Percentiles rank a stretch among this genome's conserved stretches.
Evolutionary conservation across 2,329 filamentous ascomycete genomes (phyloP).

Genomic region (Pseudogymnoascus sp.): DNA sequence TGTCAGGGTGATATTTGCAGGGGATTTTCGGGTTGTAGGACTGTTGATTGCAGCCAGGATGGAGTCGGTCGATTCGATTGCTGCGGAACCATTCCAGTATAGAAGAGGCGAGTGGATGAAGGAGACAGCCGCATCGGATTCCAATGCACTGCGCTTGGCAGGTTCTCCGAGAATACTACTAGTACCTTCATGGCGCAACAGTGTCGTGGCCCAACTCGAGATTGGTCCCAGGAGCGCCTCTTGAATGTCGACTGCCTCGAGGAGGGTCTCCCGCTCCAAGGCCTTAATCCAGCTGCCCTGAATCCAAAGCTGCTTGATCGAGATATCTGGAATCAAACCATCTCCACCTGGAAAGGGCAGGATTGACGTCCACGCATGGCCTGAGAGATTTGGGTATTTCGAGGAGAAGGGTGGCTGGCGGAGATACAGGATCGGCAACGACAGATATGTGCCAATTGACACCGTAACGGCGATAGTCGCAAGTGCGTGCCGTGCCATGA

Average conservation of each 20-base stretch:
- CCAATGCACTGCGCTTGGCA: not conserved
- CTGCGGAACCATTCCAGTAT: slow-evolving; percentile 45
- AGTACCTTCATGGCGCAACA: not conserved
- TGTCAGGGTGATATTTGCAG: slow-evolving; percentile 42
- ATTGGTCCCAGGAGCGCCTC: slow-evolving; percentile 36
- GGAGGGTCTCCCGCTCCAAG: slow-evolving; percentile 41
- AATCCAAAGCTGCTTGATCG: slow-evolving; percentile 48
- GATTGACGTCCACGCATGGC: slow-evolving; percentile 48
- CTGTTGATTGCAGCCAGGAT: slow-evolving; percentile 43
- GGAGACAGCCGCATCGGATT: slow-evolving; percentile 12
- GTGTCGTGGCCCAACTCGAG: not conserved
- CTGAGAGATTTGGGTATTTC: slow-evolving; percentile 32
- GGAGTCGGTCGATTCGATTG: slow-evolving; percentile 37
- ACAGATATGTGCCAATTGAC: not conserved
- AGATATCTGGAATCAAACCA: slow-evolving; percentile 37
- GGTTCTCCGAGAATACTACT: not conserved
- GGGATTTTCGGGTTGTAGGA: slow-evolving; percentile 33
- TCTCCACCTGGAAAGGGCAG: slow-evolving; percentile 34
- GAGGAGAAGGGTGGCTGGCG: not conserved
- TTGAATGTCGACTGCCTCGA: slow-evolving; percentile 42
- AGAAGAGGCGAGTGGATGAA: slow-evolving; percentile 47
- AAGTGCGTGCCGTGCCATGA: not conserved
- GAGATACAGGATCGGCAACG: not conserved
- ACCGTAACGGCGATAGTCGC: not conserved
- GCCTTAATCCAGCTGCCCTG: slow-evolving; percentile 49